Evolutionary conservation across 2,329 filamentous ascomycete species (phyloP), one percentile per base, ranked within the genome.

Genomic region (Talaromyces sp.): DNA sequence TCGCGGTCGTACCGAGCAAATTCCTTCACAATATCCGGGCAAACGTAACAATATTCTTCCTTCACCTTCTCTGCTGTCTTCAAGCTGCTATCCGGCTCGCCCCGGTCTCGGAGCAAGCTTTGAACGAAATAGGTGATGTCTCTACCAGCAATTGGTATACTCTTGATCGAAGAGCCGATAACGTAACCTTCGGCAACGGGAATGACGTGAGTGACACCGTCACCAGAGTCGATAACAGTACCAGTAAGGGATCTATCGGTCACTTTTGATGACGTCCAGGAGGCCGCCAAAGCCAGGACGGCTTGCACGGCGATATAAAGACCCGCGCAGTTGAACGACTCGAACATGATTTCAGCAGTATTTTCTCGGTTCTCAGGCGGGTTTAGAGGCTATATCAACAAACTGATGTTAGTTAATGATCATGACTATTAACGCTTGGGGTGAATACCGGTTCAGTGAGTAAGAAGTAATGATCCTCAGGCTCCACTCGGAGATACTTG

Each of bases 121-220:
- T 99, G 94, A 54, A 99, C 93, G 70, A 99, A 99, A 77, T 97
- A 97, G 69, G 94, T 99, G 68, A 99, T 96, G 73, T 99, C 95
- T 76, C 94, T 89, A 70, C 94, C 94, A 56, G 94, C 94, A 68
- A 99, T 96, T 6, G 95, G 94, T 66, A 99, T 96, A 62, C 92
- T 97, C 80, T 99, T 99, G 80, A 99, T 99, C 19, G 93, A 97
- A 28, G 93, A 97, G 43, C 93, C 94, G 73, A 99, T 99, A 65
- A 99, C 94, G 76, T 99, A 99, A 63, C 94, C 94, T 78, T 99
- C 94, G 19, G 94, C 94, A 50, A 99, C 94, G 41, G 94, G 94
- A 66, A 99, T 99, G 67, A 99, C 94, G 80, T 99, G 94, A 36
- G 94, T 99, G 48, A 99, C 94, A 84, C 94, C 94, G 67, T 99